phyloP scores from a whole-genome alignment of 495 filamentous ascomycete genomes.

The Xylaria scruposa region DNA sequence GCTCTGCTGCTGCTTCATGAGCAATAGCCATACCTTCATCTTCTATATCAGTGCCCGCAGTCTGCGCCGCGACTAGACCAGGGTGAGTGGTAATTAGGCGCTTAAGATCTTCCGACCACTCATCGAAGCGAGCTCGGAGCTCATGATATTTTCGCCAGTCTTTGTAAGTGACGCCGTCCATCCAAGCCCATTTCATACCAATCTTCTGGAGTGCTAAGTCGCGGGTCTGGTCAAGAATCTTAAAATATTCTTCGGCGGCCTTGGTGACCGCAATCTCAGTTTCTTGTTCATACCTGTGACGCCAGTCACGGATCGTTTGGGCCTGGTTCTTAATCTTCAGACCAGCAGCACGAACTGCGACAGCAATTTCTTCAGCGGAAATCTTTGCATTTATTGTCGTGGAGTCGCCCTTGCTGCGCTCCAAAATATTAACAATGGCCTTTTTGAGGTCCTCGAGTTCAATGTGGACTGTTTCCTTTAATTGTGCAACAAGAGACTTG shows the following conservation, averaged over 20 bases:
- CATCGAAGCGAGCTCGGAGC: constrained; percentile 80
- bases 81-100: constrained; percentile 73
- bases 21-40: constrained; percentile 80
- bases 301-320: constrained; percentile 81
- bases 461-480: constrained; percentile 68
- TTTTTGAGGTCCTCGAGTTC: constrained; percentile 71
- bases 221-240: constrained; percentile 81
- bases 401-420: constrained; percentile 48
- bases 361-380: constrained; percentile 59
- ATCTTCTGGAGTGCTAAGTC: constrained; percentile 93
- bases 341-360: constrained; percentile 74
- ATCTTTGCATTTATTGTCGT: constrained; percentile 56
- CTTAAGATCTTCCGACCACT: constrained; percentile 84
- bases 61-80: constrained; percentile 71
- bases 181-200: constrained; percentile 97
- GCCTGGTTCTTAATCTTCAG: constrained; percentile 79
- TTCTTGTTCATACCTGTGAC: constrained; percentile 72
- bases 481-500: constrained; percentile 67
- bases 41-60: constrained; percentile 72
- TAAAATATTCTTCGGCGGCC: constrained; percentile 80
- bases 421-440: constrained; percentile 68
- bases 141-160: constrained; percentile 93
- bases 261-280: constrained; percentile 70
- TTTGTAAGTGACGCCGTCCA: constrained; percentile 92
- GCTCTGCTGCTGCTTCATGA: constrained; percentile 80